These are phyloP conservation scores for Chlamydomonas eustigma DNA, from an alignment of 139 green algal species.

Conservation along the genomic window DNA sequence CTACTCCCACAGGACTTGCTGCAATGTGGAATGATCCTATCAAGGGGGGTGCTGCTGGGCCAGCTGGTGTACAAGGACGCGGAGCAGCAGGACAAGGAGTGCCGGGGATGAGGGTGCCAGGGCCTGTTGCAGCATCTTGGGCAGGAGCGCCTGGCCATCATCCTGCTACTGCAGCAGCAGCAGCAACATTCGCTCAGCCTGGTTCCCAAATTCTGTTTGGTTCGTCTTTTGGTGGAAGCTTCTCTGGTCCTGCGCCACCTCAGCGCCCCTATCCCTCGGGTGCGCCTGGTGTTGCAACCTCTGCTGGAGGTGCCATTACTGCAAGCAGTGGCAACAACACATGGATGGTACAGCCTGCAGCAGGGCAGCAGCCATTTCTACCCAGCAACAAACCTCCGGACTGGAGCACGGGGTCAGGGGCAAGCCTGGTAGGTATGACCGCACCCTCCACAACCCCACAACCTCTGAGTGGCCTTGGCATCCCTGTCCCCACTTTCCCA, in stretches of 20 bases:
- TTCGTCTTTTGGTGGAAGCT: background rate
- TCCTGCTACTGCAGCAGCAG: too few relatives aligned
- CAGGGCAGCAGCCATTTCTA: constrained; percentile 33
- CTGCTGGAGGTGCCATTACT: background rate
- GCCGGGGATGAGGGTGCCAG: too few relatives aligned
- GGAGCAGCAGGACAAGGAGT: background rate
- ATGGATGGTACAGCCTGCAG: background rate
- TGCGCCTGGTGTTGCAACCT: too few relatives aligned
- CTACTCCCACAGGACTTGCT: background rate
- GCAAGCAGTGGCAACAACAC: background rate
- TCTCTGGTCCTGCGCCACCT: background rate
- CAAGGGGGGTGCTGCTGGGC: background rate
- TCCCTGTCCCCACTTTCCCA: background rate
- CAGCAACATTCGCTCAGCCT: too few relatives aligned
- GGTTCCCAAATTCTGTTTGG: too few relatives aligned
- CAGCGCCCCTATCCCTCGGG: background rate
- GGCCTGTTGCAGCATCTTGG: background rate
- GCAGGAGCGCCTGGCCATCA: too few relatives aligned
- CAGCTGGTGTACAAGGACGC: background rate
- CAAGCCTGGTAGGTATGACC: background rate
- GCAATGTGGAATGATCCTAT: background rate
- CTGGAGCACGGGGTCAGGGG: constrained; percentile 34
- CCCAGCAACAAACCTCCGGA: constrained; percentile 46
- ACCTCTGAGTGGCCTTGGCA: background rate
- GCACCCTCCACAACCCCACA: background rate